These are phyloP conservation scores for Epichloe gansuensis DNA, from an alignment of 2,329 filamentous ascomycete genomes.

Conservation along the genomic window DNA sequence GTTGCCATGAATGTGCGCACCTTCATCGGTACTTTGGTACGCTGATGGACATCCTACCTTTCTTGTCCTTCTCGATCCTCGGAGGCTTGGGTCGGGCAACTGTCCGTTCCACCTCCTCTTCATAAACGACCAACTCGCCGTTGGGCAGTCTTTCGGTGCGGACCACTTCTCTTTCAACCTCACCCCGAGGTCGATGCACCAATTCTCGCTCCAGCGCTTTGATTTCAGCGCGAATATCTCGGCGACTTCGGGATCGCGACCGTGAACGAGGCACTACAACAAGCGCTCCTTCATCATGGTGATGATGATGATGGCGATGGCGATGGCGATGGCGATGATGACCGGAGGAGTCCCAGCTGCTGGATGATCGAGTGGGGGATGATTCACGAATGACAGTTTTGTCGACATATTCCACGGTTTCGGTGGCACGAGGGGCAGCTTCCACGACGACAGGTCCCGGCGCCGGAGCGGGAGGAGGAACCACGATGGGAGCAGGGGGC, in stretches of 20 bases:
- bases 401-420: conserved; percentile 28
- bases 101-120: conserved; percentile 44
- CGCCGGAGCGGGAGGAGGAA: conserved; percentile 17
- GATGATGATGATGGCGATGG: conserved; percentile 17
- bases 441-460: conserved; percentile 21
- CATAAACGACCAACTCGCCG: conserved; percentile 50
- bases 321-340: conserved; percentile 17
- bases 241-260: conserved; percentile 34
- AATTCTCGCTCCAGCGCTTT: conserved; percentile 47
- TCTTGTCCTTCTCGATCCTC: conserved; percentile 76
- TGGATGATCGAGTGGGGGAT: conserved; percentile 32
- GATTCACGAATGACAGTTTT: conserved; percentile 35
- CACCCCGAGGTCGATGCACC: conserved; percentile 23
- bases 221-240: conserved; percentile 62
- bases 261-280: conserved; percentile 30
- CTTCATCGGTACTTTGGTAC: conserved; percentile 56
- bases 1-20: conserved; percentile 26
- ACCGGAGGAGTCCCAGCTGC: conserved; percentile 19
- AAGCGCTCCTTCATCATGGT: conserved; percentile 15
- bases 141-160: conserved; percentile 44
- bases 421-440: conserved; percentile 19
- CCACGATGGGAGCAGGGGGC: neutral
- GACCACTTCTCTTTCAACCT: conserved; percentile 38
- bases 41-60: conserved; percentile 89
- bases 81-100: conserved; percentile 43